Base-by-base conservation (phyloP, 208 protist species). In the Crithidia mellificae region DNA sequence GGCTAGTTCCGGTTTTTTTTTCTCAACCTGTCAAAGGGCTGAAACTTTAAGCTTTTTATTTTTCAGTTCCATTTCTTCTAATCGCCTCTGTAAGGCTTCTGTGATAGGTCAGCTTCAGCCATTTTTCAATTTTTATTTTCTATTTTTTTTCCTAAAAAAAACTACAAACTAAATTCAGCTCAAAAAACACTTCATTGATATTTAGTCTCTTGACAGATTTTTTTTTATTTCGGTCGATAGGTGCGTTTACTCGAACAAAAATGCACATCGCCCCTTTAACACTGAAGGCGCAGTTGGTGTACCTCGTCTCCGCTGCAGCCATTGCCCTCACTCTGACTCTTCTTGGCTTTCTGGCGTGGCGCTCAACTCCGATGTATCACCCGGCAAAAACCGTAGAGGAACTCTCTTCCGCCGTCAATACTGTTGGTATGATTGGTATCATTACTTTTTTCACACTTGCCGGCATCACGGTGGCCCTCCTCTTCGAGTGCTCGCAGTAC, bases 221-320 rank as follows among this genome's bases (percentile, higher is more conserved):
- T 36, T 39, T 36, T 44, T 12, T 63, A n/a, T 32, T 29, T 69
- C 22, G 12, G 36, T 12, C 6, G 6, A 41, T 41, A 6, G 36
- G 12, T 6, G 36, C 6, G 12, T 41, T 41, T 41, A 41, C n/a
- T n/a, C 25, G 1, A n/a, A 43, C 15, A 5, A 70, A 29, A 24
- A n/a, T 65, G 36, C 67, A 72, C 39, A 65, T 65, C 29, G 49
- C 56, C 0, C 67, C 67, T 19, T 39, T 72, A 30, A 72, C 55
- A 34, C 67, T 54, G 22, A 65, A 49, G 57, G 55, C 67, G 39
- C 57, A 63, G 55, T 54, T 72, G 57, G 32, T 36, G 41, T 72
- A 65, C 50, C 44, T 65, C n/a, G 41, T 39, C 15, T 44, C 15
- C 15, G 67, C 34, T 15, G 49, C 67, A 9, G 47, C 29, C 41